Evolutionary conservation across 345 rosid genomes (phyloP), one percentile per base, ranked within the genome.

Genomic region (Odontarrhena argentea): DNA sequence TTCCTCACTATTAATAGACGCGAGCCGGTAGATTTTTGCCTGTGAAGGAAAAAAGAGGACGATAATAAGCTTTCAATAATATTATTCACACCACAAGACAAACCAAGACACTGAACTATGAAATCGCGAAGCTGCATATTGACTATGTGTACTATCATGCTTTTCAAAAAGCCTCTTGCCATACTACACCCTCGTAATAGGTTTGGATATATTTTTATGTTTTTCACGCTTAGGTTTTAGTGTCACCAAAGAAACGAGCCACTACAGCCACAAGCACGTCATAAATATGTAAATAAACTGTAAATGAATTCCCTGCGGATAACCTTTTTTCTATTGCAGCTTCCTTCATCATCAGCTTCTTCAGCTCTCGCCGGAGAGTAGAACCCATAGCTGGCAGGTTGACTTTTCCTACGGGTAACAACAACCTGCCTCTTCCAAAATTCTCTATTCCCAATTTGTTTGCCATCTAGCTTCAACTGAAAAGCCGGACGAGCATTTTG

Each of bases 371-470:
- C 97, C 8, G 96, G 99, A 63, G 79, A 87, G 74, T 95, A 91
- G 74, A 88, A 91, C 40, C 94, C 99, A 80, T 82, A 95, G 80
- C 87, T 84, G 59, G 96, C 84, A 69, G 93, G 97, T 63, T 68
- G 89, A 77, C 82, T 95, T 74, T 87, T 96, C 78, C 96, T 81
- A 66, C 86, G 85, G 9, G 96, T 80, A 70, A 95, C 79, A 74
- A 91, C 84, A 69, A 95, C 85, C 71, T 78, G 90, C 79, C 87
- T 82, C 90, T 95, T 83, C 96, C 96, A 95, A 64, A 82, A 83
- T 77, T 95, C 99, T 76, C 88, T 83, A 28, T 82, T 84, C 79
- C 87, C 78, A 60, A 91, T 86, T 55, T 79, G 87, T 60, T 70
- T 84, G 76, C 84, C 92, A 76, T 95, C 99, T 73, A 91, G 71